Conservation (phyloP, 139 green algal genomes). For the Volvox reticuliferus region DNA sequence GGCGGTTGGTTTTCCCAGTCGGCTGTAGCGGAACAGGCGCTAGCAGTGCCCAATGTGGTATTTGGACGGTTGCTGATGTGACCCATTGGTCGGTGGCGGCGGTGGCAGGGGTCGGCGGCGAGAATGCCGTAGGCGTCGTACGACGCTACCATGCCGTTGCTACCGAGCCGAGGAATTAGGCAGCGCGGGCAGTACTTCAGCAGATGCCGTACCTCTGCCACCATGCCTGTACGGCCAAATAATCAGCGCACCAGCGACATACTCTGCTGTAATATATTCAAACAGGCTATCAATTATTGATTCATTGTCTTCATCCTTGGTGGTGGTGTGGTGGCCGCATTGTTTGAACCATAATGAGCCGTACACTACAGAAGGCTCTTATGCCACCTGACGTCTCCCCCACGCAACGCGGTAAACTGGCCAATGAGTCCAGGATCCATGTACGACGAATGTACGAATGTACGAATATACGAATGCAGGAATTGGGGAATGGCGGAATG, state of each 20-base stretch:
- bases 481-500: no score
- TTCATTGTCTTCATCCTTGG: no score
- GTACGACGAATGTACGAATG: no score
- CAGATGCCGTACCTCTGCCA: slow-evolving; percentile 10
- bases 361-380: no score
- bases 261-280: no score
- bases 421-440: no score
- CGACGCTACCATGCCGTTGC: neutral
- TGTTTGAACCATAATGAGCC: no score
- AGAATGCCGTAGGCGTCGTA: neutral
- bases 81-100: neutral
- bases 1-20: neutral
- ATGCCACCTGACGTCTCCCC: no score
- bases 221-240: slow-evolving; percentile 8
- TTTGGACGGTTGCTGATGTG: neutral
- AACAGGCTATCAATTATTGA: no score
- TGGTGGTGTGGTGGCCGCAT: no score
- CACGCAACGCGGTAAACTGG: no score
- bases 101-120: slow-evolving; percentile 31
- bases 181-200: neutral
- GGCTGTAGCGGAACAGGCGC: neutral
- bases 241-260: no score
- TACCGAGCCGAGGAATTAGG: neutral
- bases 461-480: neutral
- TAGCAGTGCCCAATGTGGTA: neutral